Evolutionary conservation across 352 stramenopile species (phyloP).

Genomic region (Pythium phragmitis): DNA sequence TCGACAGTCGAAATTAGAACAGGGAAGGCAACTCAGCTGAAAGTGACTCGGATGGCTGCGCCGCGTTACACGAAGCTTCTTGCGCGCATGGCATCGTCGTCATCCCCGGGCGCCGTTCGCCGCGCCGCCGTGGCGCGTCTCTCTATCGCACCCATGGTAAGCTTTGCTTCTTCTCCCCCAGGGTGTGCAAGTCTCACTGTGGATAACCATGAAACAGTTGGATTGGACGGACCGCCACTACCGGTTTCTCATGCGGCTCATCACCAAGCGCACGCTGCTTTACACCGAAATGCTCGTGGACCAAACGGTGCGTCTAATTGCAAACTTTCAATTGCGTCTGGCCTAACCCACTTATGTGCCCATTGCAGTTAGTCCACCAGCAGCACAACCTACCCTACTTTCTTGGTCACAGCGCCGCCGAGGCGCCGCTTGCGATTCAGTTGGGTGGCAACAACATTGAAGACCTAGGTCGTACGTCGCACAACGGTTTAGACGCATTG

Average conservation of each 20-base stretch:
- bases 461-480: slow-evolving; percentile 58
- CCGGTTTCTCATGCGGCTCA: slow-evolving; percentile 92
- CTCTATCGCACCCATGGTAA: slow-evolving; percentile 72
- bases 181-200: neutral
- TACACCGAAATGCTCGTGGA: slow-evolving; percentile 99
- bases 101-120: neutral
- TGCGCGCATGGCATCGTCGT: slow-evolving; percentile 18
- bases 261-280: slow-evolving; percentile 92
- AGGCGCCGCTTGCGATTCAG: slow-evolving; percentile 93
- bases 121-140: slow-evolving; percentile 43
- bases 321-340: neutral
- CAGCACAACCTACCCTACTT: slow-evolving; percentile 89
- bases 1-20: slow-evolving; percentile 19
- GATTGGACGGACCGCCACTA: slow-evolving; percentile 97
- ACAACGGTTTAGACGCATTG: neutral
- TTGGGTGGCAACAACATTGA: slow-evolving; percentile 91
- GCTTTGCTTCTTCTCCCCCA: neutral
- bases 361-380: slow-evolving; percentile 70
- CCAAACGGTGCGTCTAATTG: slow-evolving; percentile 79
- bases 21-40: slow-evolving; percentile 10
- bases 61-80: slow-evolving; percentile 13
- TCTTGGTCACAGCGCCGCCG: slow-evolving; percentile 75
- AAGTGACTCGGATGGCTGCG: slow-evolving; percentile 25
- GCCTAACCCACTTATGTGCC: neutral
- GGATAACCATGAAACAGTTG: slow-evolving; percentile 70